Evolutionary conservation across 306 rosid genomes (phyloP).

Genomic region (Pachyrhizus erosus): DNA sequence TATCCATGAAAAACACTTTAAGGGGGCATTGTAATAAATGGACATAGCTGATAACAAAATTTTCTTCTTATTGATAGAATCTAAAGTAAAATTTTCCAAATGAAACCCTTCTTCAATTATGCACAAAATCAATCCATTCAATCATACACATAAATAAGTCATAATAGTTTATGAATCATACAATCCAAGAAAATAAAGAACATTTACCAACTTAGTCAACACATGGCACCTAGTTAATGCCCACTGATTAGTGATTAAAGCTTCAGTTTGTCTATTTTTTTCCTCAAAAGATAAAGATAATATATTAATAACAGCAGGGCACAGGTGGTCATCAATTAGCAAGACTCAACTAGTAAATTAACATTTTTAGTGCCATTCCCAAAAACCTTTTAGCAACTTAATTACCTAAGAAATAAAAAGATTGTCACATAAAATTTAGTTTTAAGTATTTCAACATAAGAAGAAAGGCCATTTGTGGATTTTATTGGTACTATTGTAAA

Average conservation of each 20-base stretch:
- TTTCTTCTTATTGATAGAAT: background rate
- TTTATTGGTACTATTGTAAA: background rate
- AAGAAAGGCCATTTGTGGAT: background rate
- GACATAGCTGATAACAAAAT: background rate
- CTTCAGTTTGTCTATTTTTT: background rate
- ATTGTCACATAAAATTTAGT: background rate
- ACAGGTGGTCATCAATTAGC: background rate
- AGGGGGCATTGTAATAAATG: background rate
- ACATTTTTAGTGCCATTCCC: background rate
- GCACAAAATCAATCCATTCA: background rate
- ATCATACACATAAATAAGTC: background rate
- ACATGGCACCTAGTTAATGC: background rate
- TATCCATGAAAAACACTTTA: background rate
- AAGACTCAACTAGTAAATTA: background rate
- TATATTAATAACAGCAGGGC: background rate
- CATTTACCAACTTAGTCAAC: background rate
- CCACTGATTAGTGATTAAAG: background rate
- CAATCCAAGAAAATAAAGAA: slow-evolving; percentile 6
- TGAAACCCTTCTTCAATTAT: background rate
- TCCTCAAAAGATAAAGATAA: background rate
- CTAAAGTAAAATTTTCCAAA: background rate
- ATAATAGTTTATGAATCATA: background rate
- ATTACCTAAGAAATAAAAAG: background rate
- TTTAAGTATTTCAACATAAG: background rate
- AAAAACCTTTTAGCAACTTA: slow-evolving; percentile 22